Conservation (phyloP, 2,329 filamentous ascomycete species). For the Teratosphaeriaceae sp. region DNA sequence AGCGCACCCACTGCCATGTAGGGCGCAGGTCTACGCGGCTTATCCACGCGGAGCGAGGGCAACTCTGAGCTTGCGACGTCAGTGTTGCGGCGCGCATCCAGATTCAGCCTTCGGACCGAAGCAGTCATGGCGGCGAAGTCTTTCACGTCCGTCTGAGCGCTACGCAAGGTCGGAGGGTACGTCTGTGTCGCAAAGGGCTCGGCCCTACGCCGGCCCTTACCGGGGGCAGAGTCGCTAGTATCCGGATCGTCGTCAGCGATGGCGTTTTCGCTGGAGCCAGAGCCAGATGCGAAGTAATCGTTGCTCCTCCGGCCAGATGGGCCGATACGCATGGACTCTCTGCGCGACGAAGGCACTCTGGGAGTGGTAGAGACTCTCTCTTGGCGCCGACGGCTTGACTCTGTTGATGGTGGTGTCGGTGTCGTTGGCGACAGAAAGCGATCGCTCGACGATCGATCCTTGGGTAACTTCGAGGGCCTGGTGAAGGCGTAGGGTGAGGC, state of each 20-base stretch:
- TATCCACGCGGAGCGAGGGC: conserved; percentile 20
- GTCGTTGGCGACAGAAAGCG: conserved; percentile 44
- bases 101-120: conserved; percentile 15
- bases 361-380: conserved; percentile 6
- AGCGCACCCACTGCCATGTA: conserved; percentile 19
- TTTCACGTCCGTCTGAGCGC: conserved; percentile 13
- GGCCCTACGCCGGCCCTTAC: neutral
- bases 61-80: conserved; percentile 18
- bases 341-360: conserved; percentile 17
- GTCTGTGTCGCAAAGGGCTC: neutral
- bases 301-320: conserved; percentile 15
- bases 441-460: conserved; percentile 32
- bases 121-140: conserved; percentile 19
- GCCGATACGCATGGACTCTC: conserved; percentile 20
- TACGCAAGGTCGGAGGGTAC: neutral
- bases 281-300: conserved; percentile 20
- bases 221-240: conserved; percentile 4
- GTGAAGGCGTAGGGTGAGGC: conserved; percentile 41
- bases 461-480: conserved; percentile 28
- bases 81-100: conserved; percentile 25
- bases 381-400: conserved; percentile 2
- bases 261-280: conserved; percentile 15
- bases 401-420: conserved; percentile 33
- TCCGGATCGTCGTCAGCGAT: conserved; percentile 21
- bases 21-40: conserved; percentile 19